Conservation (phyloP, 257 asterid genomes). For the Solanum pinnatisectum region DNA sequence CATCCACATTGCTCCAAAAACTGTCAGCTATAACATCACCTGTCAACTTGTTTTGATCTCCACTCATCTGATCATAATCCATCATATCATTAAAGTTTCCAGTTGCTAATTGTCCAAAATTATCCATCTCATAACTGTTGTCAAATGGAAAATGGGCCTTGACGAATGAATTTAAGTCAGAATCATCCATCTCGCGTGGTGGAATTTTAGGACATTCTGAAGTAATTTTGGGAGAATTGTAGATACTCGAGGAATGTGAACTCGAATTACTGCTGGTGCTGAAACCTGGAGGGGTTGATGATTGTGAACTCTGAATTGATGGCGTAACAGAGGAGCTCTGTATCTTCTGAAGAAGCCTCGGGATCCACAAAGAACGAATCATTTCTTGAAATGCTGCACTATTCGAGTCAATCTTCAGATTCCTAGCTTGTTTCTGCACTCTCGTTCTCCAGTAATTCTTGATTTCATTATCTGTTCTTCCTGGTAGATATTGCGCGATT, state of each 20-base stretch:
- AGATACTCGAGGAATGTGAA: background rate
- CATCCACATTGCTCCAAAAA: conserved; percentile 18
- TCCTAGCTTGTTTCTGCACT: conserved; percentile 29
- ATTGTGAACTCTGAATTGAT: background rate
- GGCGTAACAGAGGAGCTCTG: background rate
- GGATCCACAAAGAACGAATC: conserved; percentile 24
- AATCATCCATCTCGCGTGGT: background rate
- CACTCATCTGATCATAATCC: background rate
- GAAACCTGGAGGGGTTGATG: background rate
- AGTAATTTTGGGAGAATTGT: background rate
- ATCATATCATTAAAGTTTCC: background rate
- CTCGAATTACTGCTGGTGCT: background rate
- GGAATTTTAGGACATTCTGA: background rate
- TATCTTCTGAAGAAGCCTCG: conserved; percentile 21
- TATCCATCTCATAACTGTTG: conserved; percentile 1
- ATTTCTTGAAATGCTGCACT: conserved; percentile 19
- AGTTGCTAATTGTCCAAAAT: background rate
- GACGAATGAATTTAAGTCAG: background rate
- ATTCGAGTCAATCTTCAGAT: conserved; percentile 21
- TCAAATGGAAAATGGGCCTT: conserved; percentile 3
- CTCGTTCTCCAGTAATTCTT: conserved; percentile 35
- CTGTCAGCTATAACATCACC: conserved; percentile 4
- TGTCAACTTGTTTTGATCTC: conserved; percentile 5
- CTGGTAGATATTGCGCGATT: conserved; percentile 26
- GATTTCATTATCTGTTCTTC: conserved; percentile 35